Base-by-base conservation (phyloP, 2,329 filamentous ascomycete genomes). In the Elsinoe fawcettii region DNA sequence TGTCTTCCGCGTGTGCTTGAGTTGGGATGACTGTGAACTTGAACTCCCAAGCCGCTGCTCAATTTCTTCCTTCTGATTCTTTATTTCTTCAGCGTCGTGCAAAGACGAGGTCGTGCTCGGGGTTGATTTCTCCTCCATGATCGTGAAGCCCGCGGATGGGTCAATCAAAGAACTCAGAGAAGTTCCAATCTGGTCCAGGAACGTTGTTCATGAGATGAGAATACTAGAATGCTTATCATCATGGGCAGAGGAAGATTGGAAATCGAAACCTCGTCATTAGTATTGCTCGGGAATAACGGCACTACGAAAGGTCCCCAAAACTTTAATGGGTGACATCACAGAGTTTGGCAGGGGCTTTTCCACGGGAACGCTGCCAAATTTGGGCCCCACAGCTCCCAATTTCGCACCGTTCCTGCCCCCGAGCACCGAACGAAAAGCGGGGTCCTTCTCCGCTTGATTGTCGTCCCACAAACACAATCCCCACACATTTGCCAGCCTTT, bases 351-450 rank as follows among this genome's bases (percentile, higher is more conserved):
- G 20, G 25, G 49, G 32, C 6, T 36, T 34, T 51, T 12, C 14
- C 46, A 51, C 25, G 8, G 18, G 34, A 37, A 12, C 34, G 34
- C 34, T 14, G 34, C n/a, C 34, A 37, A 18, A 51, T 36, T 18
- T 12, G 25, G 22, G 2, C 20, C 16, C 44, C 22, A 22, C 11
- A 16, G 9, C 41, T 25, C 41, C 18, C 41, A 8, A 25, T 25
- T n/a, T 46, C 41, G 39, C 25, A 12, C 23, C 23, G 44, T 49
- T 30, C 22, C 23, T 27, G 44, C 20, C 46, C 20, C 49, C 49
- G 49, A 53, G 49, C 34, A 37, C 49, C 32, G 49, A 53, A 53
- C 32, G 16, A 53, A 16, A 39, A 53, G 49, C 49, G 49, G 49
- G 30, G 49, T 36, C 14, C 32, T 25, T 44, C 49, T 53, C 49